These are phyloP conservation scores for Colletotrichum spinosum DNA, from an alignment of 2,329 filamentous ascomycete species.

Conservation along the genomic window DNA sequence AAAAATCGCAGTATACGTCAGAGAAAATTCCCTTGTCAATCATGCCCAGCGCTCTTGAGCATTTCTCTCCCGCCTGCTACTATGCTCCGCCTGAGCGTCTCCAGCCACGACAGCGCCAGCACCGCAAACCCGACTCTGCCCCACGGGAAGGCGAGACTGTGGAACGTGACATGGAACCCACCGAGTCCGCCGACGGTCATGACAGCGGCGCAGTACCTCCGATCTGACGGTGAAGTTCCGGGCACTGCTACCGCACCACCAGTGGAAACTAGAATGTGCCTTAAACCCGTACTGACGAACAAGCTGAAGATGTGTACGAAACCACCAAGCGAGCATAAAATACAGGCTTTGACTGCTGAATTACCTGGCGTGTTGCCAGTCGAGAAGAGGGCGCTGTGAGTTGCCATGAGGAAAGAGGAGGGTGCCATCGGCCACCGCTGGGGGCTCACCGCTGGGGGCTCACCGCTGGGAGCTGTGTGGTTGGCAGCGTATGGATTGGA, in stretches of 20 bases:
- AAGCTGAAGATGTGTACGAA: conserved; percentile 2
- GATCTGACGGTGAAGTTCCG: neutral
- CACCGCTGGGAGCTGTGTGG: conserved; percentile 2
- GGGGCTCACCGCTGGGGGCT: neutral
- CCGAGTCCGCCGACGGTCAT: neutral
- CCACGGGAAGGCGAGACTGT: conserved; percentile 1
- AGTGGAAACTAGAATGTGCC: neutral
- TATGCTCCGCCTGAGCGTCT: neutral
- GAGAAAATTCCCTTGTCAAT: conserved; percentile 6
- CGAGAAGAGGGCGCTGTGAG: conserved; percentile 6
- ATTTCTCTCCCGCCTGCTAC: neutral
- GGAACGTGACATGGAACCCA: conserved; percentile 2
- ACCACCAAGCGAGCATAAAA: neutral
- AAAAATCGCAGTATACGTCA: conserved; percentile 4
- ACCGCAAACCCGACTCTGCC: neutral
- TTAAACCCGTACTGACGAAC: neutral
- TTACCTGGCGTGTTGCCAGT: conserved; percentile 5
- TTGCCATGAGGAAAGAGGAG: conserved; percentile 7
- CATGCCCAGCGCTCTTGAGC: neutral
- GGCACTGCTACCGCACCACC: neutral
- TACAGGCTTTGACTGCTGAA: neutral
- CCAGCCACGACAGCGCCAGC: neutral
- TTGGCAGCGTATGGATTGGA: too few relatives aligned
- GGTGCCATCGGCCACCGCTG: conserved; percentile 8
- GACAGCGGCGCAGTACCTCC: neutral